phyloP scores from a whole-genome alignment of 352 stramenopile species.

The Plasmopara viticola region DNA sequence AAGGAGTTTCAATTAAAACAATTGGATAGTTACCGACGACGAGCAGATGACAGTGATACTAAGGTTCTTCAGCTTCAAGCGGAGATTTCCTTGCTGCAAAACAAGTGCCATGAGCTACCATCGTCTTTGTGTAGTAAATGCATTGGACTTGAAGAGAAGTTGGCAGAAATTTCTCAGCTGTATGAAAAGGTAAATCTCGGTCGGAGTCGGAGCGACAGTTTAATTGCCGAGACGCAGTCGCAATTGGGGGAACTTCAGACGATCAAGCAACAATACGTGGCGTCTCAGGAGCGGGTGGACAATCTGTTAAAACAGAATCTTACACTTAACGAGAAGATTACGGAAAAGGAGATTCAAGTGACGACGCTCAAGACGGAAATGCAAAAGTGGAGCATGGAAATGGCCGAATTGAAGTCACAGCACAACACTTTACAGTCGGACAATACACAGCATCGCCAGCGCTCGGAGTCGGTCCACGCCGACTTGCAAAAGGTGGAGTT shows the following conservation, averaged over 20 bases:
- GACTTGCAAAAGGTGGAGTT: conserved; percentile 46
- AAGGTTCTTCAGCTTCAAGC: conserved; percentile 28
- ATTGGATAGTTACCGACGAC: conserved; percentile 35
- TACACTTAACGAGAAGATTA: conserved; percentile 46
- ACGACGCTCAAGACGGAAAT: conserved; percentile 38
- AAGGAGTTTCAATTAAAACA: conserved; percentile 65
- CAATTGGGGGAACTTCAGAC: conserved; percentile 34
- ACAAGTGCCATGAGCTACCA: conserved; percentile 25
- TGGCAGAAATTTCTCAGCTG: conserved; percentile 40
- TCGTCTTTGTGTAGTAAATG: conserved; percentile 35
- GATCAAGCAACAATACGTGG: conserved; percentile 34
- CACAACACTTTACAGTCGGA: conserved; percentile 37
- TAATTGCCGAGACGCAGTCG: conserved; percentile 48
- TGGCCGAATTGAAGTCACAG: conserved; percentile 34
- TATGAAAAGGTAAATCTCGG: conserved; percentile 65
- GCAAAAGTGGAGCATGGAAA: conserved; percentile 36
- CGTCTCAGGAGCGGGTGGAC: conserved; percentile 32
- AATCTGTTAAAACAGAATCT: conserved; percentile 50
- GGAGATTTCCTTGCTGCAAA: conserved; percentile 28
- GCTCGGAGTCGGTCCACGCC: conserved; percentile 31
- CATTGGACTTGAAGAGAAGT: conserved; percentile 34
- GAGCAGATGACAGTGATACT: conserved; percentile 44
- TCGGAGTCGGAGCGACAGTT: conserved; percentile 44
- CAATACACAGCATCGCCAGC: conserved; percentile 35
- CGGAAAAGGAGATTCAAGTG: conserved; percentile 47